phyloP scores from a whole-genome alignment of 805 yeast species.

The Saccharomycopsis sp. region DNA sequence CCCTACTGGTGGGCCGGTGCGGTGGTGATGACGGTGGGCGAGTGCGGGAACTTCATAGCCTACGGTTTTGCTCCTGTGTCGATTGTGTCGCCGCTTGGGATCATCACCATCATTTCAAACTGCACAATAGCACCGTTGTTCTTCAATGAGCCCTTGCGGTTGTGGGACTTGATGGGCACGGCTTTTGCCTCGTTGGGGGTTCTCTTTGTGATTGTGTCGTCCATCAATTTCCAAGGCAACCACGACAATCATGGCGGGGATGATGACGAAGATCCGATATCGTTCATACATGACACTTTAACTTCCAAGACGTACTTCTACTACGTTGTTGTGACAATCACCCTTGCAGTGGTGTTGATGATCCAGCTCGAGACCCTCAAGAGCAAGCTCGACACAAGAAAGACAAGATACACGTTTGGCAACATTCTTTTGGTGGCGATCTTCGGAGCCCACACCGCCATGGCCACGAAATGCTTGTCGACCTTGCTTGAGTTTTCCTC shows the following conservation, averaged over 20 bases:
- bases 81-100: slow-evolving; percentile 41
- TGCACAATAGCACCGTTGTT: slow-evolving; percentile 40
- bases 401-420: slow-evolving; percentile 23
- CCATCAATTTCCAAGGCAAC: slow-evolving; percentile 22
- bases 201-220: slow-evolving; percentile 32
- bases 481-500: slow-evolving; percentile 26
- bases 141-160: slow-evolving; percentile 32
- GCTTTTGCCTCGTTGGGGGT: slow-evolving; percentile 35
- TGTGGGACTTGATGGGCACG: slow-evolving; percentile 33
- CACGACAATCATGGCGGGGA: slow-evolving; percentile 1
- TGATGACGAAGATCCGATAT: slow-evolving; percentile 24
- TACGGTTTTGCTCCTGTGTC: slow-evolving; percentile 42
- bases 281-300: slow-evolving; percentile 25
- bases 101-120: slow-evolving; percentile 39
- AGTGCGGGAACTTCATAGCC: slow-evolving; percentile 38
- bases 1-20: slow-evolving; percentile 36
- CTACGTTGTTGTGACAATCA: slow-evolving; percentile 22
- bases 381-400: background rate
- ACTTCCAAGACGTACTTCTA: slow-evolving; percentile 24
- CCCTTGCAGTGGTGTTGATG: slow-evolving; percentile 4
- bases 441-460: slow-evolving; percentile 40
- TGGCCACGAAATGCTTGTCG: slow-evolving; percentile 35
- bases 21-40: slow-evolving; percentile 35
- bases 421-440: slow-evolving; percentile 34
- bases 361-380: slow-evolving; percentile 3